Base-by-base conservation (phyloP, 495 filamentous ascomycete genomes). In the Penicillium daleae region DNA sequence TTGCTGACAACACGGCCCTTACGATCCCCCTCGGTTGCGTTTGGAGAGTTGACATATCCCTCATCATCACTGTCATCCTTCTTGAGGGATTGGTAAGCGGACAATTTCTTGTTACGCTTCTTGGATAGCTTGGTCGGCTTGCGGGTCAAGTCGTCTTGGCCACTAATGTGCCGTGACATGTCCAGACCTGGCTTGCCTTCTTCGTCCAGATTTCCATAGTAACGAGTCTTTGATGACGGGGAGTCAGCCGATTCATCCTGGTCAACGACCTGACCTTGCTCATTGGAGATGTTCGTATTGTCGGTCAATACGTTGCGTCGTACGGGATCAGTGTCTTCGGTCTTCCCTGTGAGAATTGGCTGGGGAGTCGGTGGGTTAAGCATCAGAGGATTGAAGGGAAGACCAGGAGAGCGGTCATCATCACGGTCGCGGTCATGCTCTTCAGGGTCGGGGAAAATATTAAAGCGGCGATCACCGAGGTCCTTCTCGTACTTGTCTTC, bases 331-430 rank as follows among this genome's bases (percentile, higher is more conserved):
- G 72, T 62, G 21, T 72, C 54, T 57, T 71, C 71, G 12, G 66
- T 54, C 31, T 49, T 64, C 6, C 73, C 59, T 4, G 53, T 60
- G 8, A 68, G 50, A 40, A 64, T 57, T 13, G 78, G 77, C 31
- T 78, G 80, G 1, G 83, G 82, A 0, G 82, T 83, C 15, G 83
- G 83, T 15, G 83, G 83, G 57, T 85, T 84, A 63, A 84, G 74
- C 62, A 76, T 76, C 22, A 86, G 66, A 0, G 83, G 83, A 61
- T 83, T 81, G 61, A 83, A 77, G 2, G 65, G 75, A 33, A 78
- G 68, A 6, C 56, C 62, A 22, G 64, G 57, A 29, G 61, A 57
- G 3, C 58, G 59, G 31, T 79, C 76, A 19, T 76, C 74, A 10
- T 80, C 76, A 33, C 77, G 67, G 35, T 79, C 77, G 44, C 71